Evolutionary conservation across 257 asterid genomes (phyloP).

Genomic region (Plantago major): DNA sequence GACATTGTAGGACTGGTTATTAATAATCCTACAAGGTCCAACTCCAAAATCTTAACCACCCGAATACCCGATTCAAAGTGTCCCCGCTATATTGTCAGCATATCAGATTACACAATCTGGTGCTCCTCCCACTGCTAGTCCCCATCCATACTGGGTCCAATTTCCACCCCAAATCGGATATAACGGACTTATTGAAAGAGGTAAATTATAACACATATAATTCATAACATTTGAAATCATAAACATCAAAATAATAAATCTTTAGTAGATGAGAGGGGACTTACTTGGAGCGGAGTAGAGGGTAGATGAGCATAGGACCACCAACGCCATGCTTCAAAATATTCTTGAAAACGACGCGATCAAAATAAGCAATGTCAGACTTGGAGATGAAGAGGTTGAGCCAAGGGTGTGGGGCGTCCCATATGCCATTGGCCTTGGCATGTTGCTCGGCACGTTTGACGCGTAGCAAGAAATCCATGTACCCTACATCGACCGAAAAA

Average conservation of each 20-base stretch:
- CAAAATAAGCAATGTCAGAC: slow-evolving; percentile 50
- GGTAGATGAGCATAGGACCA: slow-evolving; percentile 86
- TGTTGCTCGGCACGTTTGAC: slow-evolving; percentile 68
- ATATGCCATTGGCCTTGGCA: slow-evolving; percentile 69
- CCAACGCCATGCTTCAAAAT: slow-evolving; percentile 74
- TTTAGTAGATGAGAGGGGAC: slow-evolving; percentile 9
- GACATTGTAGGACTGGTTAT: slow-evolving; percentile 8
- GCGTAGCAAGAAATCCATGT: slow-evolving; percentile 63
- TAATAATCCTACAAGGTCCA: slow-evolving; percentile 13
- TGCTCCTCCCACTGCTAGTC: slow-evolving; percentile 21
- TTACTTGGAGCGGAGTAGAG: slow-evolving; percentile 81
- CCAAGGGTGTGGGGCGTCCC: slow-evolving; percentile 99
- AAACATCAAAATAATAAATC: too few relatives aligned
- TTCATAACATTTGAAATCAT: too few relatives aligned
- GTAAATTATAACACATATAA: too few relatives aligned
- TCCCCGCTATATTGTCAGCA: slow-evolving; percentile 31
- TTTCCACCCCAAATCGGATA: too few relatives aligned
- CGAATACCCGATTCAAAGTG: slow-evolving; percentile 33
- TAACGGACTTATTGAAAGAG: too few relatives aligned
- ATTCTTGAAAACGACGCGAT: slow-evolving; percentile 59
- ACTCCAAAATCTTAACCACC: slow-evolving; percentile 43
- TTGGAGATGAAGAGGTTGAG: slow-evolving; percentile 79
- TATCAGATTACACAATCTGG: slow-evolving; percentile 23
- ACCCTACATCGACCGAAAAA: slow-evolving; percentile 42
- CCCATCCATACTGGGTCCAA: background rate